Evolutionary conservation across 1,284 basidiomycete species (phyloP), one percentile per base, ranked within the genome.

Genomic region (Ceratobasidium sp.): DNA sequence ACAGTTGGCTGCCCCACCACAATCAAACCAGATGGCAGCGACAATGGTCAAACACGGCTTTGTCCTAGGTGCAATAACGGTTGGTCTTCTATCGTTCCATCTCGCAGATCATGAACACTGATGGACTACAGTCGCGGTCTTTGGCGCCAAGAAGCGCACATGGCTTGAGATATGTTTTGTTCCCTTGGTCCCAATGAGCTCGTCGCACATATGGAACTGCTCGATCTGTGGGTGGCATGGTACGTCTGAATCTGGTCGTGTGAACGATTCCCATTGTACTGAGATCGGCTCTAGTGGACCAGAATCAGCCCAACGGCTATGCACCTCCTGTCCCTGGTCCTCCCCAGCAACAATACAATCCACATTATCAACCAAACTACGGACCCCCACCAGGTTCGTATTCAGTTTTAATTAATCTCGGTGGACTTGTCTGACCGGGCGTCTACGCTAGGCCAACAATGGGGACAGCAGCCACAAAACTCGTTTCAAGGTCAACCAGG

Each of bases 81-180:
- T 59, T 32, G 1, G 30, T 55, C n/a, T n/a, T n/a, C n/a, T n/a
- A n/a, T n/a, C n/a, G n/a, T n/a, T n/a, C n/a, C n/a, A n/a, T n/a
- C n/a, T n/a, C n/a, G n/a, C n/a, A n/a, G n/a, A n/a, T n/a, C n/a
- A n/a, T n/a, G n/a, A n/a, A n/a, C n/a, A n/a, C n/a, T n/a, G n/a
- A n/a, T n/a, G n/a, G 26, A 28, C 39, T 59, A 23, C 36, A 70
- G 67, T 70, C 43, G 53, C 67, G 18, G 67, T 70, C 12, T 58
- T 70, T 36, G 53, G 53, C 12, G 67, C 67, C 43, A 70, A 70
- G 34, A 70, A 70, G 43, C 53, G 55, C 3, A 70, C 67, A n/a
- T 70, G 67, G 67, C 39, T 70, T 21, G 67, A 70, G 67, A 70
- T 70, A 23, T 70, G 67, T 39, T 70, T 70, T 30, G 55, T 70